Evolutionary conservation across 345 rosid genomes (phyloP), one percentile per base, ranked within the genome.

Genomic region (Lepidium didymum): DNA sequence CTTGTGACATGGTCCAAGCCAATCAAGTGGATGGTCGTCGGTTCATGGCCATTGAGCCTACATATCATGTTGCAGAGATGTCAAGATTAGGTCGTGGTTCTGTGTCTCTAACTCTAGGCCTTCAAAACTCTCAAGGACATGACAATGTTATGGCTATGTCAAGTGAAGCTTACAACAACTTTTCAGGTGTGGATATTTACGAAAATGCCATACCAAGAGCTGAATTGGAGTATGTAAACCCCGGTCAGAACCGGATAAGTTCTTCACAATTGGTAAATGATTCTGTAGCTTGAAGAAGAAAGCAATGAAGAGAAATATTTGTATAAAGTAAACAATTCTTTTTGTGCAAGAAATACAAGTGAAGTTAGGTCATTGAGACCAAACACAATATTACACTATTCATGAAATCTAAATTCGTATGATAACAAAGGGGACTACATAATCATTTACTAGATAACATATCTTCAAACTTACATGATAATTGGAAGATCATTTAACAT

Each of bases 71-170:
- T 85, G 65, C 87, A 1, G 97, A 89, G 47, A 61, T 80, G 76
- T 87, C 85, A 31, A 76, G 92, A 73, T 81, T 84, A 13, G 88
- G 87, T 68, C 70, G 79, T 56, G 82, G 81, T 6, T 87, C 82
- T 41, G 97, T 95, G 52, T 89, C 98, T 21, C 86, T 89, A 23
- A 88, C 99, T 0, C 64, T 91, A 35, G 98, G 97, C 4, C 85
- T 95, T 81, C 96, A 95, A 68, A 91, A 86, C 53, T 81, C 84
- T 3, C 91, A 87, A 57, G 49, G 62, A 23, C 91, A 82, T 29
- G 81, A 78, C 72, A 79, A 51, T 63, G 56, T 84, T 57, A 40
- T 58, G 25, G 82, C 87, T 8, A 80, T 89, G 81, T 87, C 79
- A 68, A 64, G 66, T 56, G 76, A 64, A 57, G 79, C 65, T 0